These are phyloP conservation scores for Dioscorea cayenensis DNA, from an alignment of 116 monocot species.

Conservation along the genomic window DNA sequence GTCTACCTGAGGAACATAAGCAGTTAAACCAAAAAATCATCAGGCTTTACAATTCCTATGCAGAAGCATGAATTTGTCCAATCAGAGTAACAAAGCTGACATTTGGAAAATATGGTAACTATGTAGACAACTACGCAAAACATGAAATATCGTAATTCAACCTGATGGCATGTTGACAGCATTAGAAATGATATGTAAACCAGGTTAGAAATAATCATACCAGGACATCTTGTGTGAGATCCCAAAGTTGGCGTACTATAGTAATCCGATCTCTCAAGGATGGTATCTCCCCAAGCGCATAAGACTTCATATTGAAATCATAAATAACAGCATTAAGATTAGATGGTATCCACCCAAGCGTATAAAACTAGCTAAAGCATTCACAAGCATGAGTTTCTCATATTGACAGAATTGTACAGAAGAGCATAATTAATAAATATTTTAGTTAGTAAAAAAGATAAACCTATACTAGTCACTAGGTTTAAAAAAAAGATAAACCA, in stretches of 20 bases:
- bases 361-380: too few relatives aligned
- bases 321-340: background rate
- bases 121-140: background rate
- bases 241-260: conserved; percentile 93
- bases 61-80: too few relatives aligned
- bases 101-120: too few relatives aligned
- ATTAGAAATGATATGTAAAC: background rate
- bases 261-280: conserved; percentile 85
- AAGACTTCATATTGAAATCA: conserved; percentile 50
- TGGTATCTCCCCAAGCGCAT: conserved; percentile 98
- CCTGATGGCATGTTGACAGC: background rate
- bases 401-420: too few relatives aligned
- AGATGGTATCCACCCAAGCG: too few relatives aligned
- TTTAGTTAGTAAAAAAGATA: too few relatives aligned
- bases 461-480: background rate
- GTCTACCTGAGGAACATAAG: too few relatives aligned
- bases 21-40: too few relatives aligned
- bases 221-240: conserved; percentile 90
- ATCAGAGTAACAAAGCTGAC: too few relatives aligned
- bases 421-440: too few relatives aligned
- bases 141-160: background rate
- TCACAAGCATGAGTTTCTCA: too few relatives aligned
- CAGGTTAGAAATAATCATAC: conserved; percentile 28
- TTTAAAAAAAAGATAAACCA: background rate
- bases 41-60: too few relatives aligned